Evolutionary conservation across 371 early-diverging fungal genomes (phyloP).

Genomic region (Coemansia sp.): DNA sequence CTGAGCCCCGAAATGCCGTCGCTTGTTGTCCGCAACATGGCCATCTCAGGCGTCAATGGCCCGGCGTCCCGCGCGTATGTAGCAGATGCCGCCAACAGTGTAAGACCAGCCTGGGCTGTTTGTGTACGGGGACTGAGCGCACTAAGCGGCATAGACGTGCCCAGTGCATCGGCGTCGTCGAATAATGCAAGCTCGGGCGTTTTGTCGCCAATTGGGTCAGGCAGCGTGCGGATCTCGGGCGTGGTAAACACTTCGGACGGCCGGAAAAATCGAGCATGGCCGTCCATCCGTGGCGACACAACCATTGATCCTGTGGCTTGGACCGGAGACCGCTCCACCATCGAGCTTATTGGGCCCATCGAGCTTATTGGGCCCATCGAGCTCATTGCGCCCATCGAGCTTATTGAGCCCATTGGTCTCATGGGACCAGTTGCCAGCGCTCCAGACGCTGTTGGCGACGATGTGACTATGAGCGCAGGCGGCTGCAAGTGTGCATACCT

Average conservation of each 20-base stretch:
- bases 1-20: neutral
- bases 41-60: slow-evolving; percentile 17
- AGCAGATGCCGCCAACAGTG: slow-evolving; percentile 44
- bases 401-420: neutral
- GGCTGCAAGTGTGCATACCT: slow-evolving; percentile 1
- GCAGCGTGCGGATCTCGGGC: slow-evolving; percentile 32
- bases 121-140: slow-evolving; percentile 47
- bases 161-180: slow-evolving; percentile 35
- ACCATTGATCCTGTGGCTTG: neutral
- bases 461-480: slow-evolving; percentile 27
- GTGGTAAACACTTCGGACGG: slow-evolving; percentile 46
- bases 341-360: no score
- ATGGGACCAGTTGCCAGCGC: slow-evolving; percentile 14
- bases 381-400: no score
- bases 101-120: slow-evolving; percentile 45
- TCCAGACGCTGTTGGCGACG: slow-evolving; percentile 12
- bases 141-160: slow-evolving; percentile 5
- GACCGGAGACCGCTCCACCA: neutral
- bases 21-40: neutral
- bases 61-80: slow-evolving; percentile 27
- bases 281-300: slow-evolving; percentile 18
- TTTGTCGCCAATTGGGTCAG: slow-evolving; percentile 9
- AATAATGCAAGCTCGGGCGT: slow-evolving; percentile 41
- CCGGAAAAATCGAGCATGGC: slow-evolving; percentile 30
- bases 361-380: neutral